These are phyloP conservation scores for Salix arbutifolia DNA, from an alignment of 345 rosid species.

Conservation along the genomic window DNA sequence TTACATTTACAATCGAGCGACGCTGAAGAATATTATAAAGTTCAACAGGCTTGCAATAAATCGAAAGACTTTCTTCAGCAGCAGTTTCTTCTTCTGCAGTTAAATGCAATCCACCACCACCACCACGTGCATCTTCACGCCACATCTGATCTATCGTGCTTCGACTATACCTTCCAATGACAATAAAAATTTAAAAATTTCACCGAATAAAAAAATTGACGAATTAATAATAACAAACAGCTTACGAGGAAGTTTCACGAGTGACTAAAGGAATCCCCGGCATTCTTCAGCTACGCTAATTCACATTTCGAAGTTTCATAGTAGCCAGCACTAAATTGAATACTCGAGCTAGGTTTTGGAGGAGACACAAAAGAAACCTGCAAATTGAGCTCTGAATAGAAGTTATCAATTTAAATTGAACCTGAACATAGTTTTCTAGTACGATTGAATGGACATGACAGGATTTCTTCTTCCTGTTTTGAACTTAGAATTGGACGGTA, in stretches of 20 bases:
- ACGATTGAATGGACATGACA: not conserved
- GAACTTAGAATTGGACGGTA: not conserved
- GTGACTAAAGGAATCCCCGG: conserved; percentile 85
- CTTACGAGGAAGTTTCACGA: conserved; percentile 69
- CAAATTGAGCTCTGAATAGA: not conserved
- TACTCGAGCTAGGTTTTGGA: not conserved
- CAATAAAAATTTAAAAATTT: not conserved
- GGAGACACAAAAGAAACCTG: not conserved
- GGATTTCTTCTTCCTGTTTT: not conserved
- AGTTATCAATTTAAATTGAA: not conserved
- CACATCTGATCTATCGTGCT: conserved; percentile 80
- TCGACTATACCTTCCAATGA: conserved; percentile 56
- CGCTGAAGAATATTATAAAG: conserved; percentile 93
- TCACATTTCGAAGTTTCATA: conserved; percentile 30
- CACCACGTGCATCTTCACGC: conserved; percentile 61
- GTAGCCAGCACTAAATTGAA: conserved; percentile 2
- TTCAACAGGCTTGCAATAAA: conserved; percentile 97
- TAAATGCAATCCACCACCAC: conserved; percentile 35
- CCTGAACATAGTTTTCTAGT: not conserved
- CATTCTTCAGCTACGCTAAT: conserved; percentile 49
- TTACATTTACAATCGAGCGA: conserved; percentile 71
- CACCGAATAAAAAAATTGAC: not conserved
- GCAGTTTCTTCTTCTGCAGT: conserved; percentile 84
- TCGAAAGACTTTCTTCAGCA: conserved; percentile 78
- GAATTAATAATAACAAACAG: conserved; percentile 19